Evolutionary conservation across 2,329 filamentous ascomycete genomes (phyloP).

Genomic region (Calonectria hongkongensis): DNA sequence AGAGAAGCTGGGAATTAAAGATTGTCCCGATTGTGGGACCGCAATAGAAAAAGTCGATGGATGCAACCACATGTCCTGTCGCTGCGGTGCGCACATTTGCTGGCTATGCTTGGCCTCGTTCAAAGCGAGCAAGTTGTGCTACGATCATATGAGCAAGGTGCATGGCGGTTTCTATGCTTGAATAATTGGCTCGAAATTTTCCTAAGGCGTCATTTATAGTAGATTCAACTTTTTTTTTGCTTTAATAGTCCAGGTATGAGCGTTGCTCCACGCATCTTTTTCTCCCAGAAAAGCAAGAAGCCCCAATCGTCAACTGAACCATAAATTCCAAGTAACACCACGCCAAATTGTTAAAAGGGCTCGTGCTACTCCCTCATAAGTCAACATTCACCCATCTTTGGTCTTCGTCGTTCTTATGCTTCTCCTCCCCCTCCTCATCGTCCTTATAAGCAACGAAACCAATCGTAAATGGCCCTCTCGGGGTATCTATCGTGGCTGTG

Average conservation of each 20-base stretch:
- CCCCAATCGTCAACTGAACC: no score
- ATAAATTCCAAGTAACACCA: no score
- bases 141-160: background rate
- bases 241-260: no score
- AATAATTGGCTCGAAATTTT: no score
- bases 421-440: background rate
- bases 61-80: slow-evolving; percentile 69
- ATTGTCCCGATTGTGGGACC: slow-evolving; percentile 64
- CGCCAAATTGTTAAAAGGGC: no score
- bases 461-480: background rate
- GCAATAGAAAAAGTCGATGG: slow-evolving; percentile 65
- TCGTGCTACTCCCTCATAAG: background rate
- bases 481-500: background rate
- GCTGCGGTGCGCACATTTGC: slow-evolving; percentile 66
- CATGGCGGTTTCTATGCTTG: background rate
- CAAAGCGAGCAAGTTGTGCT: background rate
- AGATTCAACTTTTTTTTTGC: no score
- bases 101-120: slow-evolving; percentile 67
- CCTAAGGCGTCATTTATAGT: no score
- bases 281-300: no score
- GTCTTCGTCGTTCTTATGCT: background rate
- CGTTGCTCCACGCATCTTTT: no score
- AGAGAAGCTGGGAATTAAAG: slow-evolving; percentile 60
- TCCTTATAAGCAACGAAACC: background rate
- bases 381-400: background rate